phyloP scores from a whole-genome alignment of 129 eudicot species.

The Centaurea solstitialis region DNA sequence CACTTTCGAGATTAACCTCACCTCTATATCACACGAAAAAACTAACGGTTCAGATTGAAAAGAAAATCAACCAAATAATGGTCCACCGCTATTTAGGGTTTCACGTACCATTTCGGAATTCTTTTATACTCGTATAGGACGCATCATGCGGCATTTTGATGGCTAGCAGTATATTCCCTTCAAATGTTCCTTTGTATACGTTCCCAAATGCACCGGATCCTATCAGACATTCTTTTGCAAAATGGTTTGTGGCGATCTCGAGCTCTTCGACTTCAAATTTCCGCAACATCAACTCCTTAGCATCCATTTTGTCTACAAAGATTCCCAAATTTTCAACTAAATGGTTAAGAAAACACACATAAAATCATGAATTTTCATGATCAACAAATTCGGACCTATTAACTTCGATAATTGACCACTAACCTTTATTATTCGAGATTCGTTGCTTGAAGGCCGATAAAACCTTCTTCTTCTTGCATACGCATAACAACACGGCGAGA shows the following conservation, averaged over 20 bases:
- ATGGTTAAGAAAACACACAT: neutral
- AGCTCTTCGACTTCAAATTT: slow-evolving; percentile 56
- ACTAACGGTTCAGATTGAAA: neutral
- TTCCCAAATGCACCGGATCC: slow-evolving; percentile 86
- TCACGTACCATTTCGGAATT: slow-evolving; percentile 65
- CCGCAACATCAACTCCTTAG: slow-evolving; percentile 51
- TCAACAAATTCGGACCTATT: neutral
- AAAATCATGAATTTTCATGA: neutral
- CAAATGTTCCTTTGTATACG: slow-evolving; percentile 65
- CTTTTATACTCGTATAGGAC: slow-evolving; percentile 57
- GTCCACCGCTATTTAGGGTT: neutral
- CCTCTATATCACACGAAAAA: slow-evolving; percentile 49
- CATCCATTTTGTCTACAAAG: slow-evolving; percentile 50
- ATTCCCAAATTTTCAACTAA: neutral
- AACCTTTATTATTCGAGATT: slow-evolving; percentile 38
- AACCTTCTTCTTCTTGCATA: slow-evolving; percentile 51
- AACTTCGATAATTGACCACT: neutral
- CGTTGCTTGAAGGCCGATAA: slow-evolving; percentile 29
- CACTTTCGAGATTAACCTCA: slow-evolving; percentile 73
- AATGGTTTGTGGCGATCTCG: slow-evolving; percentile 67
- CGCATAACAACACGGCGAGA: slow-evolving; percentile 35
- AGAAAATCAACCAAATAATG: neutral
- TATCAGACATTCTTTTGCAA: slow-evolving; percentile 51
- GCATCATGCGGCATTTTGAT: slow-evolving; percentile 60
- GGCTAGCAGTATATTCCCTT: slow-evolving; percentile 55